Evolutionary conservation across 2,329 filamentous ascomycete species (phyloP).

Genomic region (Amesomyces nigricolor): DNA sequence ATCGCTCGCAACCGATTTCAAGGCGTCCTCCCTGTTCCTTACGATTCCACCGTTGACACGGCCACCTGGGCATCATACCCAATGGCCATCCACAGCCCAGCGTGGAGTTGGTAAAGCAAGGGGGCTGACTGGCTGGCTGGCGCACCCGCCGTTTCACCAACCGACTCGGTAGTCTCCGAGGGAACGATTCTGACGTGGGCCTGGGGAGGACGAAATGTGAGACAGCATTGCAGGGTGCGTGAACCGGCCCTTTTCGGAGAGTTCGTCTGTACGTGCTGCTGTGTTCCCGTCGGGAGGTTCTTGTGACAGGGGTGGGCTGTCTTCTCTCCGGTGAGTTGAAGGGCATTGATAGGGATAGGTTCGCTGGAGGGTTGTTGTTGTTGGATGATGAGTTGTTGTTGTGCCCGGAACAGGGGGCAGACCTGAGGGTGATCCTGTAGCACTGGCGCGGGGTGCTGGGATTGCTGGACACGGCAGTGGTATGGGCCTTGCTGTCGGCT

Average conservation of each 20-base stretch:
- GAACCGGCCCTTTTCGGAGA: constrained; percentile 1
- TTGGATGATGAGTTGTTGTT: background rate
- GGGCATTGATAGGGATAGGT: background rate
- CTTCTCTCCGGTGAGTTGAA: background rate
- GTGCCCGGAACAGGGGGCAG: too few relatives aligned
- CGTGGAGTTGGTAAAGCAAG: background rate
- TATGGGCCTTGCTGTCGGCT: background rate
- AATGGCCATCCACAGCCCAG: background rate
- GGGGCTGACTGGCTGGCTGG: background rate
- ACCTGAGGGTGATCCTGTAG: too few relatives aligned
- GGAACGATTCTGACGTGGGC: background rate
- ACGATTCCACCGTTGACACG: too few relatives aligned
- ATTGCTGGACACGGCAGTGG: too few relatives aligned
- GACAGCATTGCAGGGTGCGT: constrained; percentile 8
- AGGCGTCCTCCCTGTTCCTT: too few relatives aligned
- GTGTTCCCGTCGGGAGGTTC: background rate
- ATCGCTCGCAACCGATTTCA: too few relatives aligned
- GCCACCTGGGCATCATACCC: background rate
- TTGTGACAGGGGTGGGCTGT: background rate
- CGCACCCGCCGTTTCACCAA: background rate
- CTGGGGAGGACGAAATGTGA: background rate
- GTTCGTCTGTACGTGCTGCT: background rate
- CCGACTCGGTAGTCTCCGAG: constrained; percentile 1
- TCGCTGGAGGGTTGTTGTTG: background rate
- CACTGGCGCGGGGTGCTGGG: too few relatives aligned